Percentiles rank a stretch among this genome's conserved stretches.
Evolutionary conservation across 352 stramenopile genomes (phyloP).

Genomic region (Globisporangium irregulare): DNA sequence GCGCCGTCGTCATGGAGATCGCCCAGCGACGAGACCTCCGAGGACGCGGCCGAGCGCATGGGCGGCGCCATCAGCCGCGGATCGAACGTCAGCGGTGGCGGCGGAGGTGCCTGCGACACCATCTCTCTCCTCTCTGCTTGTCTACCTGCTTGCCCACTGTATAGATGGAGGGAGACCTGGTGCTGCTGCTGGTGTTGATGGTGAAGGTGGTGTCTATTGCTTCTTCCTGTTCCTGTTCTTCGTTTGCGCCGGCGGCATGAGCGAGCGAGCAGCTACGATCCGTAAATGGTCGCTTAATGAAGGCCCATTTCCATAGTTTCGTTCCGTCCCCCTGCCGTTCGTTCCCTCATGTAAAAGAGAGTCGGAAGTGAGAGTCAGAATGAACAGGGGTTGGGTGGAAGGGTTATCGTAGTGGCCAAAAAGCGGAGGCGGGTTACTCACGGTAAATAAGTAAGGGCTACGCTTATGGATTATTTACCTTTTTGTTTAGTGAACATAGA

Average conservation of each 20-base stretch:
- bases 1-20: slow-evolving; percentile 17
- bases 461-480: neutral
- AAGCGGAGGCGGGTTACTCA: neutral
- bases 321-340: neutral
- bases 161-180: neutral
- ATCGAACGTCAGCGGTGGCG: neutral
- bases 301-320: neutral
- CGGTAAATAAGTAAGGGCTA: neutral
- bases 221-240: neutral
- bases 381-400: neutral
- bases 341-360: slow-evolving; percentile 7
- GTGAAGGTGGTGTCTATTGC: neutral
- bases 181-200: neutral
- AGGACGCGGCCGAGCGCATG: slow-evolving; percentile 13
- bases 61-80: neutral
- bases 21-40: slow-evolving; percentile 17
- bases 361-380: slow-evolving; percentile 9
- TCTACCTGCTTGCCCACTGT: neutral
- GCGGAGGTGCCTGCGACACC: neutral
- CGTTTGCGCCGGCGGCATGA: neutral
- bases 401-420: neutral
- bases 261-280: slow-evolving; percentile 9
- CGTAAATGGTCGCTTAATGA: neutral
- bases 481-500: neutral
- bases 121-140: neutral